Percentiles rank a stretch among this genome's conserved stretches.
These are phyloP conservation scores for Musa balbisiana DNA, from an alignment of 202 grass and related monocot species.

Conservation along the genomic window DNA sequence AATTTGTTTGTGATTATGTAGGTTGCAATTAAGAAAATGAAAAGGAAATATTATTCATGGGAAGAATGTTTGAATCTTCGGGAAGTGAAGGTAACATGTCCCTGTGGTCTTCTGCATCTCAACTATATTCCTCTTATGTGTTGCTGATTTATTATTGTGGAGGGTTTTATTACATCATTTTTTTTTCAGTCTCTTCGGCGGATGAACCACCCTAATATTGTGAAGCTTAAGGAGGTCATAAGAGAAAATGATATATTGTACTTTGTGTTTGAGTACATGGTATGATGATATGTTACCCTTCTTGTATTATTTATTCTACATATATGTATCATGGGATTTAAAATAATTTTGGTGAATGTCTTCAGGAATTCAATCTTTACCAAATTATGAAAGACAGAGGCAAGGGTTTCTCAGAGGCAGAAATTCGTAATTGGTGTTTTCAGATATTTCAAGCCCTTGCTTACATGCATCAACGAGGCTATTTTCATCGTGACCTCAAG, in stretches of 20 bases:
- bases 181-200: slow-evolving; percentile 65
- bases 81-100: slow-evolving; percentile 78
- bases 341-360: slow-evolving; percentile 3
- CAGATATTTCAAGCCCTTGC: slow-evolving; percentile 97
- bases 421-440: slow-evolving; percentile 96
- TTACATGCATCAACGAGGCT: slow-evolving; percentile 91
- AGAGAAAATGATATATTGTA: slow-evolving; percentile 86
- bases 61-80: slow-evolving; percentile 94
- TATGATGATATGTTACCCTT: slow-evolving; percentile 29
- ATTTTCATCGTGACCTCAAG: slow-evolving; percentile 98
- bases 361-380: slow-evolving; percentile 89
- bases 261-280: slow-evolving; percentile 99
- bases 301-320: slow-evolving; percentile 30
- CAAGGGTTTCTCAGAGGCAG: slow-evolving; percentile 59
- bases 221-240: slow-evolving; percentile 97
- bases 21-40: slow-evolving; percentile 99
- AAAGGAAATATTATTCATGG: slow-evolving; percentile 96
- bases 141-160: slow-evolving; percentile 22
- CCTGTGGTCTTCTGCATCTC: not conserved
- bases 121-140: not conserved
- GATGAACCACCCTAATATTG: slow-evolving; percentile 91
- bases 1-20: slow-evolving; percentile 29
- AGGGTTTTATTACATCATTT: not conserved
- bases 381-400: slow-evolving; percentile 96
- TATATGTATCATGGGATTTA: slow-evolving; percentile 55